Evolutionary conservation across 306 rosid species (phyloP).

Genomic region (Myrica gale): DNA sequence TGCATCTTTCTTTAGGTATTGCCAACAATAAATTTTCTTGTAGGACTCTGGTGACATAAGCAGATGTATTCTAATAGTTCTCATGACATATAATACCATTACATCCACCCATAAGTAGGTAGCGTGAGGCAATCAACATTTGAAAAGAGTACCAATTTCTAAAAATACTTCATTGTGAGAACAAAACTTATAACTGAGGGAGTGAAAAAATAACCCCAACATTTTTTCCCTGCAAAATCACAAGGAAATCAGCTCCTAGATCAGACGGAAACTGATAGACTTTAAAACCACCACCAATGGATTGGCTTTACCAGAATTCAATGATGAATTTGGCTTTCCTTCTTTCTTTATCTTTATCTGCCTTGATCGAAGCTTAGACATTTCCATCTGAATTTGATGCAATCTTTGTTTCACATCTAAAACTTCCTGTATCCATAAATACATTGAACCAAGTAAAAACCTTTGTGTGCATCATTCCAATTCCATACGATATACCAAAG

Average conservation of each 20-base stretch:
- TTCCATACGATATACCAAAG: neutral
- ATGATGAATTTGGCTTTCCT: conserved; percentile 14
- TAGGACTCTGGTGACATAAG: neutral
- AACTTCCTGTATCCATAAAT: conserved; percentile 18
- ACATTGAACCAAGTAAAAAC: neutral
- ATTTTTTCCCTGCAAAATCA: neutral
- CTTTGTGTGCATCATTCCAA: neutral
- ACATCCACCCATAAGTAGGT: neutral
- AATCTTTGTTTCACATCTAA: conserved; percentile 29
- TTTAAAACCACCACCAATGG: neutral
- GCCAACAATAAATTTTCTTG: no score
- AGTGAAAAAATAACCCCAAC: neutral
- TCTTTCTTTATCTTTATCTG: conserved; percentile 9
- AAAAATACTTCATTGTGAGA: neutral
- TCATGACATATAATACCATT: neutral
- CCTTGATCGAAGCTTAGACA: conserved; percentile 29
- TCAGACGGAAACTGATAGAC: neutral
- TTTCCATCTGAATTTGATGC: conserved; percentile 26
- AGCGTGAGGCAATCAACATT: neutral
- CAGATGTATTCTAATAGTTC: neutral
- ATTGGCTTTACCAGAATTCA: conserved; percentile 18
- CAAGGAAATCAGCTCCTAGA: neutral
- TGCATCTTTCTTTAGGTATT: no score
- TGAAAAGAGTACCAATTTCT: neutral
- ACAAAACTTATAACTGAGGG: neutral